Evolutionary conservation across 768 basidiomycete species (phyloP), one percentile per base, ranked within the genome.

Genomic region (Guyanaporus albipodus): DNA sequence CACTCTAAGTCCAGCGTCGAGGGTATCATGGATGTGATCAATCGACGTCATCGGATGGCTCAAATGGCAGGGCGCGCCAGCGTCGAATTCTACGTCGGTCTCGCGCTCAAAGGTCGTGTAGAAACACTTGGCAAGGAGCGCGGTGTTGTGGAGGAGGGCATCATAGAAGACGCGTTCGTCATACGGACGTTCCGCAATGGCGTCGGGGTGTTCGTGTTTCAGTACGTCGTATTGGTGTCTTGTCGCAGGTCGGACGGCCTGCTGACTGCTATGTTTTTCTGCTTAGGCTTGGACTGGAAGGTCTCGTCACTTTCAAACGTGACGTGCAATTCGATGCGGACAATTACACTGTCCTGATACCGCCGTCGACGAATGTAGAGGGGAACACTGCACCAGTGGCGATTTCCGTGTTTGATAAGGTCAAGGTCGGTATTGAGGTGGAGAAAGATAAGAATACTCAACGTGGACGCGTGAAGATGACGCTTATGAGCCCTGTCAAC

Each of bases 61-160:
- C 96, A 99, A 61, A 95, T 94, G 88, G 96, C 96, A 0, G 84
- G 94, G 4, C 77, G 96, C 12, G 96, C 96, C 0, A 95, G 91
- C 62, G 87, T 97, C 26, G 95, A 99, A 67, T 99, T 98, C 56
- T 98, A 96, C 58, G 93, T 97, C 22, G 94, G 95, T 0, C 70
- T 99, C 14, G 92, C 94, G 4, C 68, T 98, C 51, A 91, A 91
- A 55, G 81, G 78, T 3, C 74, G 83, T 12, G 77, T 76, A 36
- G 61, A 73, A 52, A 31, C 54, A 35, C 66, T 64, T 15, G 64
- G 62, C 28, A 61, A 64, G 46, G 81, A 23, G 21, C 26, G 14
- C 6, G 24, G 15, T 4, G 48, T 68, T 27, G 31, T 4, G 38
- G 66, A 56, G 8, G 63, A 67, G 31, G 64, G 68, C 10, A 83